Base-by-base conservation (phyloP, 1,284 basidiomycete species). In the Ganoderma resinaceum region DNA sequence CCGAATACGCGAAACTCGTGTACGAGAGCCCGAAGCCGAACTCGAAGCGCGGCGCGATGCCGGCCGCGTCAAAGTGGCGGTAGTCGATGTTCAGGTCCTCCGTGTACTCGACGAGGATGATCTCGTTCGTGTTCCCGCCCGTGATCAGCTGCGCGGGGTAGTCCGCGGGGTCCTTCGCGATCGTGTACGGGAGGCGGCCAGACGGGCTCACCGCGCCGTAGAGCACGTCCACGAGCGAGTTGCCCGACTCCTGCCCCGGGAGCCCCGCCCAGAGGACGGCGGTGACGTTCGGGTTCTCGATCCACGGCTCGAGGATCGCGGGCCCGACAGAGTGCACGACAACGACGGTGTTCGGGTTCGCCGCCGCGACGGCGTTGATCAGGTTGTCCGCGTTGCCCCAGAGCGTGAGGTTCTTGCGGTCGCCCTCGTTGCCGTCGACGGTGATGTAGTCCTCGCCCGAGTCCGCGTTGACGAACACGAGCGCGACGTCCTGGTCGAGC, bases 11-110 rank as follows among this genome's bases (percentile, higher is more conserved):
- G 79, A 97, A 98, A 0, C 81, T 86, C 43, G 95, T 92, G 82
- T 97, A 97, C 68, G 91, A 93, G 73, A 97, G 79, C 0, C 95
- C 95, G 78, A 89, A 95, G 0, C 95, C 95, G 77, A 96, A 96
- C 75, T 92, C 90, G 77, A 85, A 91, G 40, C 89, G 87, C 43
- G 89, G 89, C 23, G 82, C 81, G 70, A 91, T 88, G 67, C 86
- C 84, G 75, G 75, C 74, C 76, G 87, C 83, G 72, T 95, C 91
- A 77, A 95, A 95, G 77, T 89, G 87, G 37, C 92, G 83, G 78
- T 95, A 95, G 80, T 95, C 94, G 75, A 95, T 90, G 74, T 88
- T 80, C 58, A 95, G 78, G 12, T 85, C 88, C 74, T 95, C 94
- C 6, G 82, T 87, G 78, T 95, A 92, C 3, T 86, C 84, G 70